A percentile compares a stretch with the other conserved stretches of the same genome.
phyloP scores from a whole-genome alignment of 1,284 basidiomycete species.

The Pseudozyma sp. region DNA sequence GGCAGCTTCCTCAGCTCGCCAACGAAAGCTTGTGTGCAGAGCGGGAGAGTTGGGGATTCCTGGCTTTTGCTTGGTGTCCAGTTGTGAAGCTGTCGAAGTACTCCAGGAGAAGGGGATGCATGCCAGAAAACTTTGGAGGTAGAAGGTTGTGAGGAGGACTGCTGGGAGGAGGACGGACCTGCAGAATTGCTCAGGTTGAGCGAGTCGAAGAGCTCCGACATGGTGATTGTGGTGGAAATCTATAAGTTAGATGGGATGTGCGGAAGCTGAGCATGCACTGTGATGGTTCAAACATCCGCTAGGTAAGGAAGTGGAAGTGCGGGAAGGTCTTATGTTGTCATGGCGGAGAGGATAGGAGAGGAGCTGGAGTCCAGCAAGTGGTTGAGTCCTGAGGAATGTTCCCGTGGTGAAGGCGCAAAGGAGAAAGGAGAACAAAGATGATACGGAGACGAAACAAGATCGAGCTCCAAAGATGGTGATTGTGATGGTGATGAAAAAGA shows the following conservation, averaged over 20 bases:
- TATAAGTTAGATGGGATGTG: background rate
- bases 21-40: constrained; percentile 50
- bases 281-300: background rate
- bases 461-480: too few relatives aligned
- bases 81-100: constrained; percentile 30
- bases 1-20: constrained; percentile 48
- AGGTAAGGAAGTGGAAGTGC: background rate
- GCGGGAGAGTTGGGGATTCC: constrained; percentile 39
- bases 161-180: constrained; percentile 42
- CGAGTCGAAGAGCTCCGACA: constrained; percentile 55
- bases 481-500: too few relatives aligned
- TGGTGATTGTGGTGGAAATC: constrained; percentile 10
- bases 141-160: constrained; percentile 45
- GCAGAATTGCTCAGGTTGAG: constrained; percentile 41
- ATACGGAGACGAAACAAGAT: too few relatives aligned
- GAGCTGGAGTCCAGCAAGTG: too few relatives aligned
- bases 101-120: constrained; percentile 42
- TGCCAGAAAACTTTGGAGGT: constrained; percentile 53
- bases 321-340: background rate
- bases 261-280: background rate
- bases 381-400: too few relatives aligned
- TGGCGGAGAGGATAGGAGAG: background rate
- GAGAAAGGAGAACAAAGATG: too few relatives aligned
- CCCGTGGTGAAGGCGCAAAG: too few relatives aligned
- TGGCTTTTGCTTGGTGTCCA: constrained; percentile 42